These are phyloP conservation scores for Sporothrix globosa DNA, from an alignment of 2,329 filamentous ascomycete species.

Conservation along the genomic window DNA sequence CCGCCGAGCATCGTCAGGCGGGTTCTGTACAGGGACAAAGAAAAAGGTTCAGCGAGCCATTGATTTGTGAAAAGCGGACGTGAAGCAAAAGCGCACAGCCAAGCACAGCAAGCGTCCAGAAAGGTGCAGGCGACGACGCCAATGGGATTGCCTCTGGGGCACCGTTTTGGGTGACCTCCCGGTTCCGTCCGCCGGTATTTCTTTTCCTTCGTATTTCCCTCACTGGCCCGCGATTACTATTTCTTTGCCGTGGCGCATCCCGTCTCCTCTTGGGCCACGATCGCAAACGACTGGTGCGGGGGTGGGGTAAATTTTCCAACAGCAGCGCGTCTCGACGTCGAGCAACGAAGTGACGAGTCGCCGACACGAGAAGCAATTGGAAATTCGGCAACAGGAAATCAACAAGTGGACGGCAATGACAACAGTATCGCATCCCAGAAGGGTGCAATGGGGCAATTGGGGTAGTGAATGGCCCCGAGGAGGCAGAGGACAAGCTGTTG, in stretches of 20 bases:
- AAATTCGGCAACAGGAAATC: slow-evolving; percentile 30
- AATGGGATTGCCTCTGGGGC: slow-evolving; percentile 16
- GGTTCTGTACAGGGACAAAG: slow-evolving; percentile 57
- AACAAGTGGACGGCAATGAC: slow-evolving; percentile 5
- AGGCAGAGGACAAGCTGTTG: slow-evolving; percentile 13
- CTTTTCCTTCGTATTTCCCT: background rate
- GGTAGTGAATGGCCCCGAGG: slow-evolving; percentile 10
- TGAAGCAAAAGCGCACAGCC: background rate
- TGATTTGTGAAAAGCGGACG: background rate
- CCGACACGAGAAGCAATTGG: slow-evolving; percentile 27
- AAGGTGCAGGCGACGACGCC: background rate
- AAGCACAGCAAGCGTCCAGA: background rate
- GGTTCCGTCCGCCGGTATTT: background rate
- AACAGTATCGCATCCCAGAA: background rate
- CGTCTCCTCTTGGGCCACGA: slow-evolving; percentile 8
- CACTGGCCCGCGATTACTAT: slow-evolving; percentile 17
- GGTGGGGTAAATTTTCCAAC: slow-evolving; percentile 36
- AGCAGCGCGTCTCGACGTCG: slow-evolving; percentile 16
- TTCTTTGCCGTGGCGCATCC: slow-evolving; percentile 16
- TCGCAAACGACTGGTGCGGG: slow-evolving; percentile 33
- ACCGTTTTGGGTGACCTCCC: background rate
- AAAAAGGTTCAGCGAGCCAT: slow-evolving; percentile 28
- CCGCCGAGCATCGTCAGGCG: slow-evolving; percentile 74
- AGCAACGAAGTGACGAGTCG: background rate
- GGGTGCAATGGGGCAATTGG: background rate